These are phyloP conservation scores for Diaporthe amygdali DNA, from an alignment of 2,329 filamentous ascomycete species.

Conservation along the genomic window DNA sequence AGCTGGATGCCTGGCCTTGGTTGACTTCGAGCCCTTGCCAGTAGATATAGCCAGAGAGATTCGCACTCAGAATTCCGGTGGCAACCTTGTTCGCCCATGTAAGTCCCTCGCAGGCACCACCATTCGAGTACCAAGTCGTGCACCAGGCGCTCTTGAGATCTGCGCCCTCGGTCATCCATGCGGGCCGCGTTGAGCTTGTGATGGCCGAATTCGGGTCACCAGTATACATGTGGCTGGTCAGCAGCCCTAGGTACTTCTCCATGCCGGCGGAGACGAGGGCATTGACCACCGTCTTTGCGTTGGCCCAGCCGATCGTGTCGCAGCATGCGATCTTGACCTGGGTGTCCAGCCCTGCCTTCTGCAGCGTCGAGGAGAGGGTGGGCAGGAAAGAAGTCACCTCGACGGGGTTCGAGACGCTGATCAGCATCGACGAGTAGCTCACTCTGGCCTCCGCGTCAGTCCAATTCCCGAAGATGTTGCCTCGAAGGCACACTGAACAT, in stretches of 20 bases:
- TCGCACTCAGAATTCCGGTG: conserved; percentile 46
- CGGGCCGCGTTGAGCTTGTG: conserved; percentile 38
- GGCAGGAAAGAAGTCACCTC: conserved; percentile 61
- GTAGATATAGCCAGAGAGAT: conserved; percentile 53
- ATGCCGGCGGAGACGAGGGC: conserved; percentile 14
- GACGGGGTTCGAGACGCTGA: conserved; percentile 87
- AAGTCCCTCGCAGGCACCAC: conserved; percentile 48
- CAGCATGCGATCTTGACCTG: conserved; percentile 39
- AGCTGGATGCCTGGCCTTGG: conserved; percentile 25
- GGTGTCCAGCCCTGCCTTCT: conserved; percentile 36
- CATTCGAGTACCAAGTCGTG: conserved; percentile 46
- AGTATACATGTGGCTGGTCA: conserved; percentile 48
- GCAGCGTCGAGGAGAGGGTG: conserved; percentile 49
- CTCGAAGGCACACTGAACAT: neutral
- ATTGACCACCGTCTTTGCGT: conserved; percentile 26
- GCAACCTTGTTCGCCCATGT: conserved; percentile 53
- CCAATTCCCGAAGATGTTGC: neutral
- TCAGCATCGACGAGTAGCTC: conserved; percentile 53
- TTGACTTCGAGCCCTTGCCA: conserved; percentile 42
- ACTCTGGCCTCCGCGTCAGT: conserved; percentile 27
- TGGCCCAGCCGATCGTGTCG: conserved; percentile 46
- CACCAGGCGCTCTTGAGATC: conserved; percentile 46
- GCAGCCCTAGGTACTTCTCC: conserved; percentile 35
- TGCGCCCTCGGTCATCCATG: conserved; percentile 54
- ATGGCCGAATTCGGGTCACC: conserved; percentile 45